Evolutionary conservation across 495 filamentous ascomycete species (phyloP), one percentile per base, ranked within the genome.

Genomic region (Penicillium steckii): DNA sequence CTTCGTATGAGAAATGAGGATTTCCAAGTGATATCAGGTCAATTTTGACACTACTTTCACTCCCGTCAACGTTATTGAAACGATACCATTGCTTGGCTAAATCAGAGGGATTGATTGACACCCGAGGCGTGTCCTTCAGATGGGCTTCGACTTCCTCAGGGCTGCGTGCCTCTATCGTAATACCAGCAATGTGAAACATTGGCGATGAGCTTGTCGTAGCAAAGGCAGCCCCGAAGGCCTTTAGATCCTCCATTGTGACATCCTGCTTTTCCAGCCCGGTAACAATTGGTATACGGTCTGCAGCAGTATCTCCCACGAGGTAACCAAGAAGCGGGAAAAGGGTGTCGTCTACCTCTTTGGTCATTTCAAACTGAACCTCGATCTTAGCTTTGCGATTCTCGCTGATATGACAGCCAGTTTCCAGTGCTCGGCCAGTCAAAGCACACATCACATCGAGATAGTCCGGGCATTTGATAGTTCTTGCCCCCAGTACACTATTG

Each of bases 181-280:
- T 32, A 0, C 61, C 63, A 1, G 48, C 32, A 8, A 71, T 62
- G 33, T 71, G 65, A 42, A 68, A 71, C 65, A 68, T 68, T 0
- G 68, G 58, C 3, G 68, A 66, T 21, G 56, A 59, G 1, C 62
- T 54, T 0, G 53, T 59, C 0, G 68, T 71, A 1, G 60, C 68
- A 57, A 71, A 69, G 0, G 68, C 68, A 4, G 68, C 66, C 3
- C 68, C 55, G 25, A 71, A 66, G 0, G 66, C 66, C 43, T 71
- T 69, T 12, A 71, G 40, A 29, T 71, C 61, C 8, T 52, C 53
- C 1, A 22, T 53, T 0, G 43, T 49, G n/a, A 58, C 53, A 0
- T 12, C 1, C 6, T 27, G 15, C 0, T 18, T 19, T 23, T 71
- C 60, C 4, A 71, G 5, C 0, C 68, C 68, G 4, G 49, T 53